Base-by-base conservation (phyloP, 2,329 filamentous ascomycete genomes). In the Hypocrella siamensis region DNA sequence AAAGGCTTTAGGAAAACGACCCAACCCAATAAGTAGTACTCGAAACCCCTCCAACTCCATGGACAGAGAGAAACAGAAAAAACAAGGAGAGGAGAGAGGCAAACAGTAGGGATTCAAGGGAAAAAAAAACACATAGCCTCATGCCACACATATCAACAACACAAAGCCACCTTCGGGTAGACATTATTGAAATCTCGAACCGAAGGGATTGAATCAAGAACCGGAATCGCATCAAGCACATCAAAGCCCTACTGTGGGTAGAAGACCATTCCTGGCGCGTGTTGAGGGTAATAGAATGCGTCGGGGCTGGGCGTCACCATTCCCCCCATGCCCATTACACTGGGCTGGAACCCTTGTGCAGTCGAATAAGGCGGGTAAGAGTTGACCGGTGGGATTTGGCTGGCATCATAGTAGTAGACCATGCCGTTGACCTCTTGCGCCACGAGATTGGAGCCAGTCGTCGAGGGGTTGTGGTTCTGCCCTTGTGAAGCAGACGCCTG, bases 371-470 rank as follows among this genome's bases (percentile, higher is more conserved):
- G 35, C 19, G 61, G 57, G 40, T 69, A 71, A 15, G 51, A 45
- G 30, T 58, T 49, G 40, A 70, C 59, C 1, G 67, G 58, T 17
- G 71, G 61, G 30, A 86, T 60, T 47, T 85, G 78, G n/a, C 75
- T 67, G 6, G 82, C 68, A 47, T 93, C 81, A 46, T 85, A 86
- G 51, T 93, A 98, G 54, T 93, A 96, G 1, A 93, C 85, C 70
- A 92, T 96, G 38, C 90, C 90, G 43, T 93, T 93, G 40, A 78
- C 76, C 58, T 96, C 88, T 52, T 94, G 86, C 0, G 84, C 83
- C 30, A 79, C 69, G 26, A 74, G 52, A 40, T 62, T 69, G 14
- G 61, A 46, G 19, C 48, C 46, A 19, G 42, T 12, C 7, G n/a
- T 28, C n/a, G 43, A 32, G 5, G 47, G 35, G 9, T 39, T 36